These are phyloP conservation scores for Rhodotorula sp. DNA, from an alignment of 1,284 basidiomycete genomes.

Conservation along the genomic window DNA sequence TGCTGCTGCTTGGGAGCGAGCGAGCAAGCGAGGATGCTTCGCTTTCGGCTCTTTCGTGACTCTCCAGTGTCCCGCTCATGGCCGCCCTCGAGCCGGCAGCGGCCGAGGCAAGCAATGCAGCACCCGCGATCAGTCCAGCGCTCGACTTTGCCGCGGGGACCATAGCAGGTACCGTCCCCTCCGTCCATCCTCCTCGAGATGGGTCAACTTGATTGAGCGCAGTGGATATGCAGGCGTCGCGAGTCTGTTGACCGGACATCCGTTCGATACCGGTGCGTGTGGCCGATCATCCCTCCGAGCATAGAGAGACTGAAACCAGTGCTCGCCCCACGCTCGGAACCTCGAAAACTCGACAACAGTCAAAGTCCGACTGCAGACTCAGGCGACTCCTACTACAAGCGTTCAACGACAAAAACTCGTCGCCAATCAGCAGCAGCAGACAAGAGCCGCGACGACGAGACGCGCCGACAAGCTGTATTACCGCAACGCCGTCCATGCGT, in stretches of 20 bases:
- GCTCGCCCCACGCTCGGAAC: too few relatives aligned
- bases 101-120: background rate
- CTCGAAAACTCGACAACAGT: background rate
- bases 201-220: background rate
- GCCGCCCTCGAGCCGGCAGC: background rate
- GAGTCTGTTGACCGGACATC: constrained; percentile 25
- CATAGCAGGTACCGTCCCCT: constrained; percentile 56
- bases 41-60: too few relatives aligned
- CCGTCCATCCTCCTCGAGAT: background rate
- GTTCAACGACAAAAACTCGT: too few relatives aligned
- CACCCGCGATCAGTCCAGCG: constrained; percentile 52
- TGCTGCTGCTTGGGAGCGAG: too few relatives aligned
- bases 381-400: background rate
- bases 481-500: constrained; percentile 56
- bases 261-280: constrained; percentile 25
- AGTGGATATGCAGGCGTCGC: constrained; percentile 9
- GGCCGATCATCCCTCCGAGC: background rate
- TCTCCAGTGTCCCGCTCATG: background rate
- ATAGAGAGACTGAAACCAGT: background rate
- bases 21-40: too few relatives aligned
- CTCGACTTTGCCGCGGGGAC: constrained; percentile 74
- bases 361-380: constrained; percentile 29
- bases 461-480: constrained; percentile 4
- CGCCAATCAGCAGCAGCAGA: background rate
- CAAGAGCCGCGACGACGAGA: too few relatives aligned